Evolutionary conservation across 1,284 basidiomycete species (phyloP), one percentile per base, ranked within the genome.

Genomic region (Agroathelia rolfsii): DNA sequence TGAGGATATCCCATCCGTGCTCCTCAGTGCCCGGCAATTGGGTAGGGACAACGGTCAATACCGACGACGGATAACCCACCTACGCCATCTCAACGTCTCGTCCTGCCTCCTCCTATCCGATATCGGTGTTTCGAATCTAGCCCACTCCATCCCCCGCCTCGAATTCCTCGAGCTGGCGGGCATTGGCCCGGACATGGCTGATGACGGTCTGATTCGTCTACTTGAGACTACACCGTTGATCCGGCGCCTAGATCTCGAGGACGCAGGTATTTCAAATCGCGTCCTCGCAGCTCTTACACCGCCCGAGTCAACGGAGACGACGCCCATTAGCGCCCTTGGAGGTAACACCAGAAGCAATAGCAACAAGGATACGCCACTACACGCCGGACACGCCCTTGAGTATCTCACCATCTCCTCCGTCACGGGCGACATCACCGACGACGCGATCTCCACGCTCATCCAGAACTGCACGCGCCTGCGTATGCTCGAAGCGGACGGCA

Each of bases 121-220:
- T 45, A 62, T 62, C 20, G 77, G 78, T 3, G 80, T 85, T 47
- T 65, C 72, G 5, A 72, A 81, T 46, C 61, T 96, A 15, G 76
- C 82, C 4, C 56, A 76, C 48, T 64, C 75, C 7, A 65, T 90
- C 5, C 88, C 90, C 1, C 51, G 63, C 30, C 64, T 95, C n/a
- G 78, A 85, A 49, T 69, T 76, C 33, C 60, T 95, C 22, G 90
- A 96, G 57, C 53, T 94, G 37, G 85, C 83, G 1, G 76, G 79
- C 5, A 74, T 88, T 25, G 80, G 82, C 3, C 47, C 63, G 11
- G 69, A 72, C 28, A 50, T 89, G 38, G 69, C 66, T 39, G 76
- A 86, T 39, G 69, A 68, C 2, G 84, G 85, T 3, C 55, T 95
- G 6, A 59, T 85, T n/a, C 65, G 66, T 26, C 62, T 95, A 12